A percentile compares a stretch with the other conserved stretches of the same genome.
Evolutionary conservation across 768 basidiomycete genomes (phyloP).

Genomic region (Boletus sp.): DNA sequence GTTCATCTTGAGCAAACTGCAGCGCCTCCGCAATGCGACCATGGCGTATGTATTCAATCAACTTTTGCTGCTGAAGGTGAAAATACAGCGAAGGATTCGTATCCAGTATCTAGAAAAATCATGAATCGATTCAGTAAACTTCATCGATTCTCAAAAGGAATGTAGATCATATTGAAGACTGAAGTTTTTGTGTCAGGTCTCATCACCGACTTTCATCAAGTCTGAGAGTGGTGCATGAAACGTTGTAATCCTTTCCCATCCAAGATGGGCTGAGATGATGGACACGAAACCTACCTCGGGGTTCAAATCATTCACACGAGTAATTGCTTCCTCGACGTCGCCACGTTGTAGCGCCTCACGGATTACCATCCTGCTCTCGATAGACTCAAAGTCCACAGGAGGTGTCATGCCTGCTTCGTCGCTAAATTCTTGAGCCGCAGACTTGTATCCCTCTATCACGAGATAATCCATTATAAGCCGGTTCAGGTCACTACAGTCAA

Average conservation of each 20-base stretch:
- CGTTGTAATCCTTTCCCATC: constrained; percentile 71
- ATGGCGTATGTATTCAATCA: constrained; percentile 91
- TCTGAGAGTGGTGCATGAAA: constrained; percentile 99
- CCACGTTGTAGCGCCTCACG: constrained; percentile 92
- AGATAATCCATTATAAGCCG: constrained; percentile 96
- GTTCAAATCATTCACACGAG: constrained; percentile 92
- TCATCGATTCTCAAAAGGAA: not conserved
- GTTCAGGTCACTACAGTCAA: constrained; percentile 77
- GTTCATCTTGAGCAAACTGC: constrained; percentile 87
- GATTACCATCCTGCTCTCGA: constrained; percentile 92
- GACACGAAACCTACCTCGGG: constrained; percentile 73
- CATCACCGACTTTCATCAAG: constrained; percentile 77
- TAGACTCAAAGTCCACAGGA: constrained; percentile 85
- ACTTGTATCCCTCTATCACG: constrained; percentile 95
- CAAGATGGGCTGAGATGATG: not conserved
- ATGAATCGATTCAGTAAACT: constrained; percentile 16
- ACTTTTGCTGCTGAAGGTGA: constrained; percentile 90
- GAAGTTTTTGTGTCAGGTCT: constrained; percentile 78
- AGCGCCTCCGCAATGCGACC: constrained; percentile 77
- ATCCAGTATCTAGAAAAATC: constrained; percentile 79
- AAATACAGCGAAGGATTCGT: constrained; percentile 93
- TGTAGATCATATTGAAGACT: constrained; percentile 90
- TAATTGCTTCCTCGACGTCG: constrained; percentile 92
- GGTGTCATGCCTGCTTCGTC: constrained; percentile 76
- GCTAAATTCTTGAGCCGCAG: constrained; percentile 92